phyloP scores from a whole-genome alignment of 495 filamentous ascomycete species.

The Neurospora sp. region DNA sequence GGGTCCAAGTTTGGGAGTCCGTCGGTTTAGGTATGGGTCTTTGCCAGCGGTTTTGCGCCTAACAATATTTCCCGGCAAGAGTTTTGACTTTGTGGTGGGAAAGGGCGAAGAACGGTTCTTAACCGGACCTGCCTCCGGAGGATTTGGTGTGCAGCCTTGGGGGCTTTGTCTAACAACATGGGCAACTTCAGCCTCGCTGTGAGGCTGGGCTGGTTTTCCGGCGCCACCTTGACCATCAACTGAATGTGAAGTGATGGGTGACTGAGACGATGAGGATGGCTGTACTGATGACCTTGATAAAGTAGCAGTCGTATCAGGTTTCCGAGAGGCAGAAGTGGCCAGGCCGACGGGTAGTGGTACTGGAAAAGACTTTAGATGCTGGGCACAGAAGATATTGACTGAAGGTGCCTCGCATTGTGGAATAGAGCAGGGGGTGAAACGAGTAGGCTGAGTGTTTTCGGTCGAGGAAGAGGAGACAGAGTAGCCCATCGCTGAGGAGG shows the following conservation, averaged over 20 bases:
- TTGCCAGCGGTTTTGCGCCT: background rate
- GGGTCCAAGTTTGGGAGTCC: slow-evolving; percentile 4
- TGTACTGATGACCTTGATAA: background rate
- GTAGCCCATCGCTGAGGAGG: background rate
- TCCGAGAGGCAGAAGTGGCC: background rate
- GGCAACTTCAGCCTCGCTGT: background rate
- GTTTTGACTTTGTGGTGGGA: background rate
- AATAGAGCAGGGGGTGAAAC: background rate
- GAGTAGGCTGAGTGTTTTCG: background rate
- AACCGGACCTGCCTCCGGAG: background rate
- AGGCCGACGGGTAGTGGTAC: background rate
- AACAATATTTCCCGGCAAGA: background rate
- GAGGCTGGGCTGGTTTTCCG: background rate
- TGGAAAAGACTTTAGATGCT: background rate
- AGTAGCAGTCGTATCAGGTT: background rate
- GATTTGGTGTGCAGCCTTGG: background rate
- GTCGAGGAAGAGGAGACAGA: background rate
- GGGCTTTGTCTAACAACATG: background rate
- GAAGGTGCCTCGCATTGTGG: background rate
- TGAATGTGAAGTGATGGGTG: background rate
- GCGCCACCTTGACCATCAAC: background rate
- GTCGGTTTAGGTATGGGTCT: background rate
- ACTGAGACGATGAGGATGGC: background rate
- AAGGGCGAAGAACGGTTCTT: background rate
- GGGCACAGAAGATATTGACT: background rate